phyloP scores from a whole-genome alignment of 1,284 basidiomycete genomes.

The Neonothopanus nambi region DNA sequence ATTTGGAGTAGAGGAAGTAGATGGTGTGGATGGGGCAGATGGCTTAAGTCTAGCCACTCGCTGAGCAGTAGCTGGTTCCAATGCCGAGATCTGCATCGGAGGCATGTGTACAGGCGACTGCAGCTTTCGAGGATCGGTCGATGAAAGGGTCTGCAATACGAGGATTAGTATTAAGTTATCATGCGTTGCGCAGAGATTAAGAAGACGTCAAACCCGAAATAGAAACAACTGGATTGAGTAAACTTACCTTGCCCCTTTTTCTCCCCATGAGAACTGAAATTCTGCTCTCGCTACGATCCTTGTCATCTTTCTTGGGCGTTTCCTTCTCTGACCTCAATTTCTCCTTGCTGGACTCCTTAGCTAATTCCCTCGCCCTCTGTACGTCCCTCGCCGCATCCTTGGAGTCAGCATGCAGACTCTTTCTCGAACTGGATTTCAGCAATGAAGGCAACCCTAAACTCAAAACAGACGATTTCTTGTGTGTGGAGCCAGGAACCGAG shows the following conservation, averaged over 20 bases:
- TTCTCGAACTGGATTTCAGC: constrained; percentile 81
- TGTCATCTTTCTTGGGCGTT: constrained; percentile 73
- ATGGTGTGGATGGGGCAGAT: constrained; percentile 42
- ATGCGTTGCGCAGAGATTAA: not conserved
- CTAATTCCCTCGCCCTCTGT: constrained; percentile 38
- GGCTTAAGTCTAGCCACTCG: constrained; percentile 78
- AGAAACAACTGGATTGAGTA: constrained; percentile 11
- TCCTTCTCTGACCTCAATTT: constrained; percentile 50
- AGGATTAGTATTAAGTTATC: constrained; percentile 19
- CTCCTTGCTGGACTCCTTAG: constrained; percentile 43
- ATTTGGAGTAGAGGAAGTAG: constrained; percentile 39
- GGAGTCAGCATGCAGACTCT: constrained; percentile 75
- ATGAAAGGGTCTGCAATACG: constrained; percentile 74
- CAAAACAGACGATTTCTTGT: constrained; percentile 76
- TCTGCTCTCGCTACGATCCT: constrained; percentile 81
- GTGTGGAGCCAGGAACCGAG: constrained; percentile 54
- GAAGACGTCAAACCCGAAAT: constrained; percentile 13
- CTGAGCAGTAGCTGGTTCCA: constrained; percentile 77
- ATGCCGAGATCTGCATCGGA: constrained; percentile 84
- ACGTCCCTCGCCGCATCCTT: constrained; percentile 57
- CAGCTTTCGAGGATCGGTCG: constrained; percentile 73
- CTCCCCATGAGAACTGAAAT: constrained; percentile 87
- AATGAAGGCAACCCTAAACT: constrained; percentile 79
- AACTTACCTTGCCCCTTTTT: constrained; percentile 86
- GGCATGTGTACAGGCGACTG: constrained; percentile 71